Conservation (phyloP, 768 basidiomycete species). For the Saitozyma podzolica region DNA sequence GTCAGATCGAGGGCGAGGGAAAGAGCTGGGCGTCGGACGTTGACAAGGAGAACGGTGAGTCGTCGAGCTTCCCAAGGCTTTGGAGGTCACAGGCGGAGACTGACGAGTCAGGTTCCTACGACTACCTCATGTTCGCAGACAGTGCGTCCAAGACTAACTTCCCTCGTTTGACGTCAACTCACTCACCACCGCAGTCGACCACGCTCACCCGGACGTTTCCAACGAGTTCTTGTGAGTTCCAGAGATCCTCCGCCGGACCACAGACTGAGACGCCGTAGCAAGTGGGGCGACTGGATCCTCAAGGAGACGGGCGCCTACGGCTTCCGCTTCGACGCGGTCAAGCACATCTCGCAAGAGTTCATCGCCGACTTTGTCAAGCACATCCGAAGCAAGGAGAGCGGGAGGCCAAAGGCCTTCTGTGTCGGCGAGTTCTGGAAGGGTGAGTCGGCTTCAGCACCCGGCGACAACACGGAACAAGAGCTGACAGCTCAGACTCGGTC, state of each 20-base stretch:
- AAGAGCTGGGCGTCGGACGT: conserved; percentile 81
- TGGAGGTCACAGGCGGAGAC: background rate
- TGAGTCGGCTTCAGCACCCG: conserved; percentile 54
- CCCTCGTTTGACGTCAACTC: background rate
- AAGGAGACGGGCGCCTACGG: conserved; percentile 60
- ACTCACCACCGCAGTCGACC: conserved; percentile 60
- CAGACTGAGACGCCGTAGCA: conserved; percentile 17
- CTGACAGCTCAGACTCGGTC: conserved; percentile 35
- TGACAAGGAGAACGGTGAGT: conserved; percentile 81
- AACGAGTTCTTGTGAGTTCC: conserved; percentile 60
- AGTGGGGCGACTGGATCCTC: conserved; percentile 79
- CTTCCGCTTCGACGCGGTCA: conserved; percentile 86
- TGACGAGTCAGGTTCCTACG: conserved; percentile 36
- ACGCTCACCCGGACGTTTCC: conserved; percentile 75
- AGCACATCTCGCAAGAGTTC: conserved; percentile 60
- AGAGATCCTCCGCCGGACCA: background rate
- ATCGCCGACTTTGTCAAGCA: conserved; percentile 55
- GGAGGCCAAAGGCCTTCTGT: conserved; percentile 60
- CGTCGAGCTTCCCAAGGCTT: background rate
- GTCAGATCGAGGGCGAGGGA: conserved; percentile 63
- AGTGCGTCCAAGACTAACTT: conserved; percentile 20
- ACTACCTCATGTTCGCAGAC: conserved; percentile 50
- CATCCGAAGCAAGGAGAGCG: conserved; percentile 52
- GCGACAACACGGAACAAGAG: background rate
- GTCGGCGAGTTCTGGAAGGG: conserved; percentile 82